These are phyloP conservation scores for Xylaria digitata DNA, from an alignment of 2,329 filamentous ascomycete genomes.

Conservation along the genomic window DNA sequence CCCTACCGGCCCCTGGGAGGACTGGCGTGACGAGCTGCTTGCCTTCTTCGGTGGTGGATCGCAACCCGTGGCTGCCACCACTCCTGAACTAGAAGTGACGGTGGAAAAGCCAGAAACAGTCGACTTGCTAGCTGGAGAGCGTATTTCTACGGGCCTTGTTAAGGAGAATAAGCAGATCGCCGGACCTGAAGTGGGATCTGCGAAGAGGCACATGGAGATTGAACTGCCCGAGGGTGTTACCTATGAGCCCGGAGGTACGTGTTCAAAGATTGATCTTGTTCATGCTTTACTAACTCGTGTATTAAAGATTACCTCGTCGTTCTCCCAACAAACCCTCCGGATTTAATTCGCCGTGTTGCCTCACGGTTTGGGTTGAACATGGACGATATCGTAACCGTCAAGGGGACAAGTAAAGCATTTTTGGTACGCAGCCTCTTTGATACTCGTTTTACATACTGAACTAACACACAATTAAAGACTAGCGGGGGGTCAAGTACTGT, in stretches of 20 bases:
- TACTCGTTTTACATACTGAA: not conserved
- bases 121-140: slow-evolving; percentile 27
- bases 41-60: slow-evolving; percentile 6
- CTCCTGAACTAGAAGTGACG: slow-evolving; percentile 26
- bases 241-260: slow-evolving; percentile 36
- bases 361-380: slow-evolving; percentile 28
- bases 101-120: slow-evolving; percentile 26
- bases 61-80: not conserved
- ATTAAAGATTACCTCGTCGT: slow-evolving; percentile 34
- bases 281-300: slow-evolving; percentile 1
- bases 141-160: slow-evolving; percentile 21
- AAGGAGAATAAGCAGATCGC: slow-evolving; percentile 32
- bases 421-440: slow-evolving; percentile 11
- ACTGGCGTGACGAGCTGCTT: slow-evolving; percentile 32
- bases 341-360: slow-evolving; percentile 22
- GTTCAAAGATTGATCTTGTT: not conserved
- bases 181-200: slow-evolving; percentile 28
- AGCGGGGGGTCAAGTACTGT: slow-evolving; percentile 29
- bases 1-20: slow-evolving; percentile 29
- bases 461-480: slow-evolving; percentile 12
- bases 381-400: slow-evolving; percentile 32
- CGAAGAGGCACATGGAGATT: slow-evolving; percentile 34
- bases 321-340: slow-evolving; percentile 33
- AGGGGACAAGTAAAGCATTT: slow-evolving; percentile 36
- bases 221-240: slow-evolving; percentile 31